Conservation (phyloP, 192 early-diverging fungal genomes). For the Podila horticola region DNA sequence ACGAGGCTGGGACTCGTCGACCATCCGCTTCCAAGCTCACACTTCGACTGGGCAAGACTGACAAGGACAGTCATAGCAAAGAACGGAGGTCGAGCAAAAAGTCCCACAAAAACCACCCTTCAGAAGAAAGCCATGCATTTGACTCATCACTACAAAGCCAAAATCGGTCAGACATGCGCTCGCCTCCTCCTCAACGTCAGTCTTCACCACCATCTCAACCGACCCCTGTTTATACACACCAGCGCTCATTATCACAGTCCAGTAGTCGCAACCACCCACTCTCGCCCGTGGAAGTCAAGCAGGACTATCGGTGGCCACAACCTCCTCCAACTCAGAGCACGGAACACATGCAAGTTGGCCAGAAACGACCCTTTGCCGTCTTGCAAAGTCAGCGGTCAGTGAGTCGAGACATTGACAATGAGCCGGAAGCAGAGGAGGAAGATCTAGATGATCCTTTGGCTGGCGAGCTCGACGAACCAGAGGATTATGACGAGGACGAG, state of each 20-base stretch:
- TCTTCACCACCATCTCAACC: background rate
- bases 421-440: conserved; percentile 8
- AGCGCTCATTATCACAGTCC: background rate
- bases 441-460: conserved; percentile 22
- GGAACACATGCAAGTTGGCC: conserved; percentile 9
- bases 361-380: conserved; percentile 17
- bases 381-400: conserved; percentile 5
- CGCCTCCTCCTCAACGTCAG: too few relatives aligned
- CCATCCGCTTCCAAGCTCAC: conserved; percentile 9
- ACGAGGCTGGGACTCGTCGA: conserved; percentile 8
- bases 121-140: background rate
- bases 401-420: conserved; percentile 3
- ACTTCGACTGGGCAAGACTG: conserved; percentile 10
- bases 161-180: background rate
- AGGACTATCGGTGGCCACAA: background rate
- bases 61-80: background rate
- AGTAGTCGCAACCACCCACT: background rate
- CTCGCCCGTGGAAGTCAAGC: background rate
- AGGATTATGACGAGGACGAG: conserved; percentile 46
- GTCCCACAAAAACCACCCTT: conserved; percentile 9
- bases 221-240: background rate
- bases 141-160: background rate
- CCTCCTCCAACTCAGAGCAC: background rate
- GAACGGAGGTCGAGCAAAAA: conserved; percentile 1
- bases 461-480: conserved; percentile 47